Evolutionary conservation across 1,284 basidiomycete genomes (phyloP).

Genomic region (Thelephora terrestris): DNA sequence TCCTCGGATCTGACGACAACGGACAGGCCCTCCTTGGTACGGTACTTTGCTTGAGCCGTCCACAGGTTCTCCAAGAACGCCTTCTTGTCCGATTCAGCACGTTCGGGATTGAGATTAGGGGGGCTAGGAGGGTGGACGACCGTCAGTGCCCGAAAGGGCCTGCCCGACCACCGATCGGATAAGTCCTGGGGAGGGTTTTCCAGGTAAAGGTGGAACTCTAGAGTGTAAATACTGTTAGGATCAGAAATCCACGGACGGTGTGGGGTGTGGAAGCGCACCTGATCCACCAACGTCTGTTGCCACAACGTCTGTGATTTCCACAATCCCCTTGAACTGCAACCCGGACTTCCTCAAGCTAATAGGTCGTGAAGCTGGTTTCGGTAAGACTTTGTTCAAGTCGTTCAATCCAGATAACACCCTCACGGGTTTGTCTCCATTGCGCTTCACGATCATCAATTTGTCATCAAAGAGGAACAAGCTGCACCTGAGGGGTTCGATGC

Average conservation of each 20-base stretch:
- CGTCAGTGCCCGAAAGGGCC: slow-evolving; percentile 68
- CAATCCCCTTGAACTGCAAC: slow-evolving; percentile 78
- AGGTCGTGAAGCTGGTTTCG: slow-evolving; percentile 16
- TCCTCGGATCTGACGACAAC: slow-evolving; percentile 63
- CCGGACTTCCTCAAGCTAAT: slow-evolving; percentile 59
- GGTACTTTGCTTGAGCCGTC: slow-evolving; percentile 71
- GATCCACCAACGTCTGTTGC: slow-evolving; percentile 78
- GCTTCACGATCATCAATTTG: slow-evolving; percentile 86
- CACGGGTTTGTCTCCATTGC: slow-evolving; percentile 68
- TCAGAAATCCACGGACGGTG: slow-evolving; percentile 2
- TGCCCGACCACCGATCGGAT: slow-evolving; percentile 72
- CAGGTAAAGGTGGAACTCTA: slow-evolving; percentile 80
- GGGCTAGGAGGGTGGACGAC: slow-evolving; percentile 64
- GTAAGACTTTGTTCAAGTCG: slow-evolving; percentile 62
- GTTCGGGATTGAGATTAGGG: slow-evolving; percentile 50
- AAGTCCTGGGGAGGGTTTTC: slow-evolving; percentile 75
- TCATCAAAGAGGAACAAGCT: slow-evolving; percentile 94
- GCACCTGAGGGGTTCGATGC: slow-evolving; percentile 53
- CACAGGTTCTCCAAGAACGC: slow-evolving; percentile 85
- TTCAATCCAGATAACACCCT: slow-evolving; percentile 76
- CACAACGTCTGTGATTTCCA: slow-evolving; percentile 78
- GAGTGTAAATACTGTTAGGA: slow-evolving; percentile 4
- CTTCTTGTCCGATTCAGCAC: slow-evolving; percentile 57
- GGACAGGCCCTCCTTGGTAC: slow-evolving; percentile 58
- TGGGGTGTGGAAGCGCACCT: slow-evolving; percentile 36